phyloP scores from a whole-genome alignment of 495 filamentous ascomycete species.

The Clohesyomyces aquaticus region DNA sequence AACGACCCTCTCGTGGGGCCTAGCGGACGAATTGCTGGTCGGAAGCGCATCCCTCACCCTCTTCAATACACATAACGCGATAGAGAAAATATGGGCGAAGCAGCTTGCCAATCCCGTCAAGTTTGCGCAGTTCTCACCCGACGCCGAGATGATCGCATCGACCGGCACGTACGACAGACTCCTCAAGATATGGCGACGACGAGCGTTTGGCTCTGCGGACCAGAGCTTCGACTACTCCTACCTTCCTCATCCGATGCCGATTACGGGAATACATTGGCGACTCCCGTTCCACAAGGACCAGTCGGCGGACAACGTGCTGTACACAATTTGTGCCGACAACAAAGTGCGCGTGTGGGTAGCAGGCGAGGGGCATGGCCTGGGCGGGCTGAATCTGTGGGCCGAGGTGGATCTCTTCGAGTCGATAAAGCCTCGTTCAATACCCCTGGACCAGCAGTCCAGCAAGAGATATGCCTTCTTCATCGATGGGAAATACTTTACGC shows the following conservation, averaged over 20 bases:
- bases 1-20: constrained; percentile 82
- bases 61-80: constrained; percentile 58
- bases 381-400: constrained; percentile 77
- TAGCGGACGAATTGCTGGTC: constrained; percentile 77
- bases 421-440: constrained; percentile 63
- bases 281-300: constrained; percentile 74
- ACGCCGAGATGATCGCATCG: constrained; percentile 82
- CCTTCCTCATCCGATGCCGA: constrained; percentile 75
- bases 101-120: constrained; percentile 71
- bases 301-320: constrained; percentile 85
- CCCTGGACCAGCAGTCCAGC: constrained; percentile 41
- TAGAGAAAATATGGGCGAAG: constrained; percentile 71
- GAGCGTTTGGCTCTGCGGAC: constrained; percentile 82
- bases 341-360: constrained; percentile 82
- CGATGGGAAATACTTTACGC: constrained; percentile 77
- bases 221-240: constrained; percentile 90
- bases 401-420: constrained; percentile 76
- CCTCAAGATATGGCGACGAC: constrained; percentile 88
- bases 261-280: constrained; percentile 87
- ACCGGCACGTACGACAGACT: constrained; percentile 78
- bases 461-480: constrained; percentile 80
- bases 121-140: constrained; percentile 80
- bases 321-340: constrained; percentile 86
- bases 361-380: constrained; percentile 71
- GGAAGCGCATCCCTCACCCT: constrained; percentile 73